A percentile compares a stretch with the other conserved stretches of the same genome.
These are phyloP conservation scores for Fusarium circinatum DNA, from an alignment of 2,329 filamentous ascomycete genomes.

Conservation along the genomic window DNA sequence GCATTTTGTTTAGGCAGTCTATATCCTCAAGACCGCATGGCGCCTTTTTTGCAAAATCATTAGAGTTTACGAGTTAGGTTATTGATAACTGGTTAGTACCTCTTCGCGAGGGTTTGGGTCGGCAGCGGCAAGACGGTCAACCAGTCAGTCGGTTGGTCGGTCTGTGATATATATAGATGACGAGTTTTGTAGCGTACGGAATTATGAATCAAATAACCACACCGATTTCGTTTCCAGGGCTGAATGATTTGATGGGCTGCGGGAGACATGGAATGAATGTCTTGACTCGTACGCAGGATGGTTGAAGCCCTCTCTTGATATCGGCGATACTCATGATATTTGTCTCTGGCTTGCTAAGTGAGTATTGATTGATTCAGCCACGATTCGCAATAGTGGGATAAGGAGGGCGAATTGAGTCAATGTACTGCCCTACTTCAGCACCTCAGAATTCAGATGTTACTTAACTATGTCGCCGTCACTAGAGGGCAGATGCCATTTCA, in stretches of 20 bases:
- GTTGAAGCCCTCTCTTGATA: background rate
- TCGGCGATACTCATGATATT: background rate
- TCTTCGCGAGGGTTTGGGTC: background rate
- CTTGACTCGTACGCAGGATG: conserved; percentile 7
- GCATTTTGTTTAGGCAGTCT: conserved; percentile 37
- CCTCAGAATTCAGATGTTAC: background rate
- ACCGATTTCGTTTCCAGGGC: background rate
- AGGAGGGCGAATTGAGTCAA: background rate
- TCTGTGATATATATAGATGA: background rate
- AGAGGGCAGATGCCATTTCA: background rate
- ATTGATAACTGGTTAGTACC: background rate
- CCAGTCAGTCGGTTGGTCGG: background rate
- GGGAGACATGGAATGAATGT: conserved; percentile 15
- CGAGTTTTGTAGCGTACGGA: background rate
- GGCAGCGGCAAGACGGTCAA: background rate
- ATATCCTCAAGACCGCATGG: conserved; percentile 34
- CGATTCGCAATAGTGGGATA: background rate
- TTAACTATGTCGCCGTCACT: background rate
- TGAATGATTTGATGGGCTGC: background rate
- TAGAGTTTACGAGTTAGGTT: conserved; percentile 31
- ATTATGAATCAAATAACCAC: conserved; percentile 7
- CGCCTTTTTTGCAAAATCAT: conserved; percentile 32
- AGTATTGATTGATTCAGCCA: background rate
- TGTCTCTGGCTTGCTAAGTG: background rate
- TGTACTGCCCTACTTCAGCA: background rate